A percentile compares a stretch with the other conserved stretches of the same genome.
Conservation (phyloP, 2,329 filamentous ascomycete species). For the Trichoderma oligosporum region DNA sequence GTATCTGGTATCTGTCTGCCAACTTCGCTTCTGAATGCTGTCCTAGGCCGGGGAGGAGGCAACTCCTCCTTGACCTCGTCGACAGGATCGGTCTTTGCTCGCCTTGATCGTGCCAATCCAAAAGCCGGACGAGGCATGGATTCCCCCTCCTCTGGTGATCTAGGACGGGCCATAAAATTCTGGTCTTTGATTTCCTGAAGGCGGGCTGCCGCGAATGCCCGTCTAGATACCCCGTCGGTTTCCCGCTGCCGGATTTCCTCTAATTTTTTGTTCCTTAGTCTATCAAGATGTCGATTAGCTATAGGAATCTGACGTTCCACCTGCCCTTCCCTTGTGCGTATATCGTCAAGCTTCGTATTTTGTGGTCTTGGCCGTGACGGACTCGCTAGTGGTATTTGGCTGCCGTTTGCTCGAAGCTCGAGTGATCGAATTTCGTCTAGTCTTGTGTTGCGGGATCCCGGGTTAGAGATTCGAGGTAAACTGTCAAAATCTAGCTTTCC, state of each 20-base stretch:
- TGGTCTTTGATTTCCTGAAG: conserved; percentile 52
- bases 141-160: conserved; percentile 39
- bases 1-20: conserved; percentile 39
- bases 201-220: conserved; percentile 46
- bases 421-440: conserved; percentile 44
- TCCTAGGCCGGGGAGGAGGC: conserved; percentile 23
- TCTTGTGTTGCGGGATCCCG: conserved; percentile 39
- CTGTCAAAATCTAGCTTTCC: conserved; percentile 30
- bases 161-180: conserved; percentile 44
- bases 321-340: conserved; percentile 33
- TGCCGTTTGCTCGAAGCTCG: conserved; percentile 37
- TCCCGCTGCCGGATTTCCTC: conserved; percentile 48
- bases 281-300: conserved; percentile 29
- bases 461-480: conserved; percentile 28
- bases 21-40: conserved; percentile 26
- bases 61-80: conserved; percentile 17
- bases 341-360: conserved; percentile 37
- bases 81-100: not conserved
- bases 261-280: conserved; percentile 42
- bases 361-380: conserved; percentile 22
- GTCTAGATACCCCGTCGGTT: conserved; percentile 42
- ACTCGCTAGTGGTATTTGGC: conserved; percentile 22
- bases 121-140: conserved; percentile 26
- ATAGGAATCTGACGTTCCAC: conserved; percentile 34
- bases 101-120: conserved; percentile 1